These are phyloP conservation scores for Vanderwaltozyma polyspora DNA, from an alignment of 805 yeast species.

Conservation along the genomic window DNA sequence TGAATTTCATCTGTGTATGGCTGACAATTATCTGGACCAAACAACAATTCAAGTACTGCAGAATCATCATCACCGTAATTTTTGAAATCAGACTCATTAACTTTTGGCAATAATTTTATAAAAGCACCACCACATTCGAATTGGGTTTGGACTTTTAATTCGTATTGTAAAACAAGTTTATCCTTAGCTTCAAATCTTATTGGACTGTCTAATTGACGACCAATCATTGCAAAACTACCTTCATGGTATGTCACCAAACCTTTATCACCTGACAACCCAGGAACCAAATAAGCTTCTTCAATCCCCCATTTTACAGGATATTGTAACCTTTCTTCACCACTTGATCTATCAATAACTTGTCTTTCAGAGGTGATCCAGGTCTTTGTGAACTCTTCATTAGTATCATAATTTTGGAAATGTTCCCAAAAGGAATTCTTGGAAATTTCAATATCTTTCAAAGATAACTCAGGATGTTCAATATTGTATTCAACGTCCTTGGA, in stretches of 20 bases:
- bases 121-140: constrained; percentile 85
- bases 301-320: constrained; percentile 25
- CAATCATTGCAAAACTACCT: constrained; percentile 77
- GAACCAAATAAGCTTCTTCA: constrained; percentile 34
- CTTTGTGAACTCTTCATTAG: constrained; percentile 28
- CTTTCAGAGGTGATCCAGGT: constrained; percentile 38
- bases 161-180: constrained; percentile 78
- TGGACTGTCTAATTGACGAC: constrained; percentile 44
- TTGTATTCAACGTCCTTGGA: not conserved
- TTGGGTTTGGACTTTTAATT: constrained; percentile 72
- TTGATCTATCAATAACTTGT: constrained; percentile 9
- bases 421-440: constrained; percentile 45
- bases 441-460: not conserved
- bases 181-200: constrained; percentile 45
- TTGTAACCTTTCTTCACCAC: constrained; percentile 29
- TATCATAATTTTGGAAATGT: constrained; percentile 38
- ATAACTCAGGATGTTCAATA: constrained; percentile 2
- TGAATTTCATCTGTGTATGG: constrained; percentile 61
- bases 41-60: constrained; percentile 41
- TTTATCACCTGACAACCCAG: constrained; percentile 37
- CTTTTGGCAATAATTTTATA: constrained; percentile 52
- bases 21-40: constrained; percentile 92
- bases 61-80: constrained; percentile 45
- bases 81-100: constrained; percentile 26
- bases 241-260: constrained; percentile 68